A percentile compares a stretch with the other conserved stretches of the same genome.
Evolutionary conservation across 108 stramenopile species (phyloP).

Genomic region (Skeletonema menzelii): DNA sequence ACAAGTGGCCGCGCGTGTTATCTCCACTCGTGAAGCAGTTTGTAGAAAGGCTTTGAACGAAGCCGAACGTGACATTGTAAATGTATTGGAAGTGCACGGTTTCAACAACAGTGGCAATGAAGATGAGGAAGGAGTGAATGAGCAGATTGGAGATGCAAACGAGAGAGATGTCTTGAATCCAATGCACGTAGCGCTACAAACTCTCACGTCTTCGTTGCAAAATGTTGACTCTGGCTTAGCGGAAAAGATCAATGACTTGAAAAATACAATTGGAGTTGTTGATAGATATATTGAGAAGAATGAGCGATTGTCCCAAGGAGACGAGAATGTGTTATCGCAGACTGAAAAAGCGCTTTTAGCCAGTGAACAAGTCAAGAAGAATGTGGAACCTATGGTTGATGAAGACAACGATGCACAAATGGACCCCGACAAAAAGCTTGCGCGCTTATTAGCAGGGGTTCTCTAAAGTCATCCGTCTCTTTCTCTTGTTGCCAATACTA

Average conservation of each 20-base stretch:
- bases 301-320: conserved; percentile 26
- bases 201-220: conserved; percentile 22
- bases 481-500: neutral
- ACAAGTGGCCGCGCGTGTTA: conserved; percentile 28
- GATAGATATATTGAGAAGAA: conserved; percentile 35
- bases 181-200: conserved; percentile 24
- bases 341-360: conserved; percentile 32
- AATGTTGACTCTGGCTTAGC: conserved; percentile 23
- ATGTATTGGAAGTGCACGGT: conserved; percentile 37
- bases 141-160: neutral
- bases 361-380: neutral
- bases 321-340: conserved; percentile 36
- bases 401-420: conserved; percentile 9
- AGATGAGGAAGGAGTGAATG: neutral
- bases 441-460: conserved; percentile 16
- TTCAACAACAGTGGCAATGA: conserved; percentile 1
- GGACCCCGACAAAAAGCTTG: conserved; percentile 23
- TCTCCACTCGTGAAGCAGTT: conserved; percentile 26
- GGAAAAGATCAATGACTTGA: conserved; percentile 26
- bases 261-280: conserved; percentile 34
- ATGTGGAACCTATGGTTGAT: neutral
- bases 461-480: neutral
- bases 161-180: conserved; percentile 3
- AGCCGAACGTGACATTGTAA: conserved; percentile 7
- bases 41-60: conserved; percentile 18